Evolutionary conservation across 2,329 filamentous ascomycete species (phyloP).

Genomic region (Fusarium sacchari): DNA sequence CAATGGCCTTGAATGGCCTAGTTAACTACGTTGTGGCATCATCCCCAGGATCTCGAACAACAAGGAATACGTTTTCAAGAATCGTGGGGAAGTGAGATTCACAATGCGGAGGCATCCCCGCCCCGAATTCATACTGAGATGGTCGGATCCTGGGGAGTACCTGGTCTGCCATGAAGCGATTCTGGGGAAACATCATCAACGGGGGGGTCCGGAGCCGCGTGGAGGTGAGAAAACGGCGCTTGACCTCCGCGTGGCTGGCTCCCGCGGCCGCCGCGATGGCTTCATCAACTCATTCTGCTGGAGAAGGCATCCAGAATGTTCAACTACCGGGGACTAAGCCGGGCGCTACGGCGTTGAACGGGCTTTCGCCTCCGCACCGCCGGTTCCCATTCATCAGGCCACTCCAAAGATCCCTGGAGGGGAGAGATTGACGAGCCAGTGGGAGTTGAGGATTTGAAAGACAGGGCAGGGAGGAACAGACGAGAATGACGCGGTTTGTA

Average conservation of each 20-base stretch:
- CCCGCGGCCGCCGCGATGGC: neutral
- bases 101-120: conserved; percentile 15
- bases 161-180: neutral
- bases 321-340: conserved; percentile 4
- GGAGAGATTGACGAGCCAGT: neutral
- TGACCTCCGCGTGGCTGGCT: conserved; percentile 9
- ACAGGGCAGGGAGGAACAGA: neutral
- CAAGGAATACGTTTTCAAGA: neutral
- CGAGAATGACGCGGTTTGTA: conserved; percentile 14
- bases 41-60: conserved; percentile 10
- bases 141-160: neutral
- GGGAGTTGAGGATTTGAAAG: neutral
- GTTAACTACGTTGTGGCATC: neutral
- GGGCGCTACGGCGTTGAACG: conserved; percentile 8
- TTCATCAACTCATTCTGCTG: neutral
- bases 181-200: neutral
- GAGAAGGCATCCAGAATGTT: neutral
- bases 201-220: neutral
- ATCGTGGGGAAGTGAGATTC: conserved; percentile 8
- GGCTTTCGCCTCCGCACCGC: conserved; percentile 30
- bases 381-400: conserved; percentile 12
- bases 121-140: neutral
- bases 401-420: conserved; percentile 6
- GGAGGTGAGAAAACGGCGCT: neutral
- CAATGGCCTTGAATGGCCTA: no score